phyloP scores from a whole-genome alignment of 345 rosid species.

The Garcia nutans region DNA sequence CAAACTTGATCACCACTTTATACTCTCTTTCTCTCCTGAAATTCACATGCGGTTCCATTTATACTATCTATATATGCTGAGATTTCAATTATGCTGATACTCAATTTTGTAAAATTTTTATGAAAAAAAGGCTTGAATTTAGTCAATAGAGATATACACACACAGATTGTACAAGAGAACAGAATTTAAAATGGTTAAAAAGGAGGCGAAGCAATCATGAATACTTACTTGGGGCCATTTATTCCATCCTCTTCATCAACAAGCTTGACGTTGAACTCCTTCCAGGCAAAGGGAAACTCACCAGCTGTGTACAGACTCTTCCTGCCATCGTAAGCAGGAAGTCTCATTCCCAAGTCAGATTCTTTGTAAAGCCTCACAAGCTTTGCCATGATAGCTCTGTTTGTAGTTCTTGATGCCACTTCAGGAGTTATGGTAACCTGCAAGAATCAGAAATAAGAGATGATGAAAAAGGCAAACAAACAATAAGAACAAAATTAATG shows the following conservation, averaged over 20 bases:
- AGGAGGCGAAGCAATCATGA: constrained; percentile 7
- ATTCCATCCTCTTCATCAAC: constrained; percentile 71
- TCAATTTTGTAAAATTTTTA: background rate
- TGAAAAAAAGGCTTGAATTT: background rate
- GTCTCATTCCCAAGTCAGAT: constrained; percentile 84
- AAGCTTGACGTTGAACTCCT: constrained; percentile 82
- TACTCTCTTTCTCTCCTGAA: constrained; percentile 78
- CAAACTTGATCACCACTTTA: constrained; percentile 81
- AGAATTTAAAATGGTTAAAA: background rate
- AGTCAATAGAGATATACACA: constrained; percentile 1
- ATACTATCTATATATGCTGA: background rate
- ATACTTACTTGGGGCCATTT: constrained; percentile 77
- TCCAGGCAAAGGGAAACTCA: constrained; percentile 82
- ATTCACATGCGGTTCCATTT: constrained; percentile 15
- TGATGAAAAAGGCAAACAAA: constrained; percentile 34
- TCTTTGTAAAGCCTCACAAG: constrained; percentile 82
- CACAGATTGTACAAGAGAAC: constrained; percentile 3
- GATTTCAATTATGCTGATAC: background rate
- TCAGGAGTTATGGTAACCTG: constrained; percentile 97
- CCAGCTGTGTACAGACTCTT: constrained; percentile 97
- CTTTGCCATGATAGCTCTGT: constrained; percentile 94
- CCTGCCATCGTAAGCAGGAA: constrained; percentile 98
- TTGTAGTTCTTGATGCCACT: constrained; percentile 76
- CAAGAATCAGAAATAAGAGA: constrained; percentile 38
- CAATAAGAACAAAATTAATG: constrained; percentile 49